Conservation (phyloP, 495 filamentous ascomycete species). For the Podospora tetraspora region DNA sequence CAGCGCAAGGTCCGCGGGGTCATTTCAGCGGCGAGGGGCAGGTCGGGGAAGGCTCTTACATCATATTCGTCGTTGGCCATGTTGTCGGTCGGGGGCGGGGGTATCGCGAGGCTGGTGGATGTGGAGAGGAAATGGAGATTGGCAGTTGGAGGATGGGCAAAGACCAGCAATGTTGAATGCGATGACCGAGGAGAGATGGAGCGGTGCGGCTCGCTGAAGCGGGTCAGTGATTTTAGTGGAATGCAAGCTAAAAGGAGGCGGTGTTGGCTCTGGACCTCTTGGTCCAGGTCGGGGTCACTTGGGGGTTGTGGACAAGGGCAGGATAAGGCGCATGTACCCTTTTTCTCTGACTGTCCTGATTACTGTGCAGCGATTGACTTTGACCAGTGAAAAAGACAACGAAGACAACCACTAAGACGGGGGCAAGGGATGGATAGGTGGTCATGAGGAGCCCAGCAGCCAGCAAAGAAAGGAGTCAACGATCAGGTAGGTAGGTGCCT, state of each 20-base stretch:
- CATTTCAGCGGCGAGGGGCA: neutral
- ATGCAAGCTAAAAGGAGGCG: constrained; percentile 21
- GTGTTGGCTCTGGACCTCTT: constrained; percentile 12
- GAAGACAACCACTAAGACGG: neutral
- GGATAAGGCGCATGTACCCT: neutral
- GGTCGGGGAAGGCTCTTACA: constrained; percentile 56
- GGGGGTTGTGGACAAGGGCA: constrained; percentile 4
- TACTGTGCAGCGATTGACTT: neutral
- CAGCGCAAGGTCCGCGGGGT: constrained; percentile 26
- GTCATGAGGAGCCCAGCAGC: neutral
- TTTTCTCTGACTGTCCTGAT: neutral
- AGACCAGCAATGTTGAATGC: constrained; percentile 25
- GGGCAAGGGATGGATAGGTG: too few relatives aligned
- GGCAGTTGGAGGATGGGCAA: constrained; percentile 22
- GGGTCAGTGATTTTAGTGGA: constrained; percentile 24
- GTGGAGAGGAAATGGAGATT: constrained; percentile 21
- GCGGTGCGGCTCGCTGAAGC: constrained; percentile 31
- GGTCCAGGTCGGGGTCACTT: neutral
- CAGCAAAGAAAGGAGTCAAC: neutral
- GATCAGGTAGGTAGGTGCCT: neutral
- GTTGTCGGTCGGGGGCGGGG: constrained; percentile 27
- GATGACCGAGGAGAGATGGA: constrained; percentile 26
- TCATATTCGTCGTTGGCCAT: constrained; percentile 99
- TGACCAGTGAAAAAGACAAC: neutral
- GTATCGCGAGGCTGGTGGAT: constrained; percentile 13